Evolutionary conservation across 768 basidiomycete species (phyloP), one percentile per base, ranked within the genome.

Genomic region (Lanmaoa pseudosensibilis): DNA sequence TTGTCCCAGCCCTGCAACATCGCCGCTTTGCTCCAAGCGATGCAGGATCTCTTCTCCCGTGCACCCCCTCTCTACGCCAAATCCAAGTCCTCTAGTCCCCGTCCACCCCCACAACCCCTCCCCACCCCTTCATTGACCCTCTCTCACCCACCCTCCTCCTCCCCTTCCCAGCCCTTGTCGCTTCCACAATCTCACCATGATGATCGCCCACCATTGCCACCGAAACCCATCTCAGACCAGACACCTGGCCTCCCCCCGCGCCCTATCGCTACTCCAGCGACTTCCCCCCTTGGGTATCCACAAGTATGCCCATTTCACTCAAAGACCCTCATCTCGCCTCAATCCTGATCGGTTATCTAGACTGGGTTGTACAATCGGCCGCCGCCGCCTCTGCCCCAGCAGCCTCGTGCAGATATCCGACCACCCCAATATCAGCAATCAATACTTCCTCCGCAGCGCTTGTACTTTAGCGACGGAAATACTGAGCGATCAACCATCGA

Each of bases 41-140:
- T 98, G 77, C 87, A 90, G 62, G 80, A 84, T 39, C 80, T 87
- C 53, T 98, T 98, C 74, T 95, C 92, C 21, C 78, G 78, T 32
- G 81, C 86, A 45, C 95, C 96, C 41, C 95, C 95, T 8, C 84
- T 98, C 16, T 97, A 94, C 69, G 86, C 95, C 33, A 93, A 88
- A 72, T 87, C 92, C 16, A 81, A 77, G 64, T 59, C 70, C 21
- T 41, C 66, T 36, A 63, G 58, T 50, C 57, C 66, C 25, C 58
- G 60, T 33, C 65, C 60, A 61, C 58, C 61, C 62, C 55, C 66
- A 37, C 61, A 62, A 33, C 48, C 65, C 37, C 54, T 63, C 55
- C 61, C 67, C 37, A 39, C 65, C 3, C 41, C 62, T 40, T 34
- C 58, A 27, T 39, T 64, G 7, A 49, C 47, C 23, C 54, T 55